phyloP scores from a whole-genome alignment of 345 rosid genomes.

The Stellera chamaejasme region DNA sequence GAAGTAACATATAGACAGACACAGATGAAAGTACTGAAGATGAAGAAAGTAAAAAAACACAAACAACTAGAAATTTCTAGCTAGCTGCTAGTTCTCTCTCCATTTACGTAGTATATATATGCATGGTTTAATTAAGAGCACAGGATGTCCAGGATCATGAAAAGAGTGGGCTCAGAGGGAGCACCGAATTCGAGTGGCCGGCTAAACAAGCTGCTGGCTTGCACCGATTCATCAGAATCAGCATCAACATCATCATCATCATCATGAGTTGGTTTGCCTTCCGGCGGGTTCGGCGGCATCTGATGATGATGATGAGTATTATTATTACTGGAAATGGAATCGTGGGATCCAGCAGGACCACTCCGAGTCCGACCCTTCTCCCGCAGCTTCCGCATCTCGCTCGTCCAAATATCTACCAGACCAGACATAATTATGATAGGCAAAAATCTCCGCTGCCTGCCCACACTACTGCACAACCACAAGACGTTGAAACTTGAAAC shows the following conservation, averaged over 20 bases:
- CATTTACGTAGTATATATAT: too few species aligned
- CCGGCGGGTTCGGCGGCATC: neutral
- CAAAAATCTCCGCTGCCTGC: neutral
- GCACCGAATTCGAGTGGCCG: neutral
- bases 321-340: too few species aligned
- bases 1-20: too few species aligned
- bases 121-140: conserved; percentile 6
- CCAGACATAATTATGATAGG: conserved; percentile 38
- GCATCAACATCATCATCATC: too few species aligned
- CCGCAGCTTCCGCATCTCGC: conserved; percentile 25
- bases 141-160: conserved; percentile 8
- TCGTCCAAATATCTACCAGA: conserved; percentile 37
- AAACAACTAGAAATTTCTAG: too few species aligned
- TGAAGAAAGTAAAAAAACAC: neutral
- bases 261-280: neutral
- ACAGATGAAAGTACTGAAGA: neutral
- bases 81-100: too few species aligned
- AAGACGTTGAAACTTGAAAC: neutral
- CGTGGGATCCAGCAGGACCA: neutral
- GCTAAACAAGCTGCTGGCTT: conserved; percentile 1
- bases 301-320: too few species aligned
- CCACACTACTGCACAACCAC: neutral
- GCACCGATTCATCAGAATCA: neutral
- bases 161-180: conserved; percentile 6
- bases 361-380: conserved; percentile 25